Base-by-base conservation (phyloP, 2,329 filamentous ascomycete genomes). In the Diaporthe sp. region DNA sequence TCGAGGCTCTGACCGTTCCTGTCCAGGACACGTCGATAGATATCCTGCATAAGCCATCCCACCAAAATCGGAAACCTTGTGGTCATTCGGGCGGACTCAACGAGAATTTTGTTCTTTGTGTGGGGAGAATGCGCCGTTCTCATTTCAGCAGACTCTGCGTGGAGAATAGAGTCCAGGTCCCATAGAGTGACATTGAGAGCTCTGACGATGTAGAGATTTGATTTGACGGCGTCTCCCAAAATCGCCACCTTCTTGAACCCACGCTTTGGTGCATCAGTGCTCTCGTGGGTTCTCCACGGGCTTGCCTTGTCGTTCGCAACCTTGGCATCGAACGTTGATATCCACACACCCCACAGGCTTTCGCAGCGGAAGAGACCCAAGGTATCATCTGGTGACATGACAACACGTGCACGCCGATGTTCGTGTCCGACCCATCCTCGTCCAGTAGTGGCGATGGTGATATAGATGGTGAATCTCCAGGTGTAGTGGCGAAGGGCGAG, bases 351-450 rank as follows among this genome's bases (percentile, higher is more conserved):
- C 25, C 25, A 25, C 25, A 25, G 25, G 25, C 25, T 25, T 25
- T 25, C 2, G 34, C n/a, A 62, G 3, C 37, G 22, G 4, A 62
- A 44, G n/a, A 62, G 25, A 4, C 59, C 59, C n/a, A 62, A 25
- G n/a, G 59, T 62, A n/a, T 62, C 59, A 3, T 62, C 59, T 8
- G 59, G 37, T 19, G 59, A 62, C 59, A 44, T 44, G 15, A 62
- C 34, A 8, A 44, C 37, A 28, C 37, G 37, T 39, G 59, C 59
- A 28, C 22, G 39, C 4, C 22, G 58, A 59, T 31, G 19, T 4
- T 51, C 25, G 25, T 25, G 25, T 25, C 25, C 25, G 25, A 25
- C 25, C 25, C 25, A 25, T 25, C 25, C 25, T 25, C 25, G 25
- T 25, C 25, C 25, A 25, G 25, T 25, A 25, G 25, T 25, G 25